Evolutionary conservation across 306 rosid genomes (phyloP).

Genomic region (Quillaja saponaria): DNA sequence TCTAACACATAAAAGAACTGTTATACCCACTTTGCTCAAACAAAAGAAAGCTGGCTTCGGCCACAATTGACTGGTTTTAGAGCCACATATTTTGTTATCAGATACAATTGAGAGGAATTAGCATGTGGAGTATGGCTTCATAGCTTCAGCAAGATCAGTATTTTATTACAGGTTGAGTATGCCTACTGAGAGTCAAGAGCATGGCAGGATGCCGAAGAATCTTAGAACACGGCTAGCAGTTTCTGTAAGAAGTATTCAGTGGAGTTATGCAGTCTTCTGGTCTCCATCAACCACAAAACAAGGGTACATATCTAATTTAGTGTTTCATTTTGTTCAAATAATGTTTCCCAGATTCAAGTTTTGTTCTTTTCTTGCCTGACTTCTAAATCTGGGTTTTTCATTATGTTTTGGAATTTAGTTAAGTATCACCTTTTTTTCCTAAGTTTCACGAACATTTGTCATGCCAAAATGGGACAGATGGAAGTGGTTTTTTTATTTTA

Average conservation of each 20-base stretch:
- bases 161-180: conserved; percentile 20
- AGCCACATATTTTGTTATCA: too few relatives aligned
- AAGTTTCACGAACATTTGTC: not conserved
- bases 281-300: conserved; percentile 57
- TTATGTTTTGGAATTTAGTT: not conserved
- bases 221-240: conserved; percentile 69
- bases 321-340: conserved; percentile 1
- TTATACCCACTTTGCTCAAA: too few relatives aligned
- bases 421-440: not conserved
- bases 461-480: not conserved
- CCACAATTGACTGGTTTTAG: too few relatives aligned
- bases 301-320: conserved; percentile 44
- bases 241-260: conserved; percentile 76
- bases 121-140: not conserved
- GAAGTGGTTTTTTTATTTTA: too few relatives aligned
- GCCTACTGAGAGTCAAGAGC: conserved; percentile 48
- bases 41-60: too few relatives aligned
- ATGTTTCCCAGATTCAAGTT: conserved; percentile 14
- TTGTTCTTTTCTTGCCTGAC: conserved; percentile 1
- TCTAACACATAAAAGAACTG: too few relatives aligned
- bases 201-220: conserved; percentile 44
- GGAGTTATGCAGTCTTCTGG: conserved; percentile 97
- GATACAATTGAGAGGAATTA: too few relatives aligned
- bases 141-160: not conserved
- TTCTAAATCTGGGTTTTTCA: not conserved